Evolutionary conservation across 768 basidiomycete species (phyloP), one percentile per base, ranked within the genome.

Genomic region (Cantharellus anzutake): DNA sequence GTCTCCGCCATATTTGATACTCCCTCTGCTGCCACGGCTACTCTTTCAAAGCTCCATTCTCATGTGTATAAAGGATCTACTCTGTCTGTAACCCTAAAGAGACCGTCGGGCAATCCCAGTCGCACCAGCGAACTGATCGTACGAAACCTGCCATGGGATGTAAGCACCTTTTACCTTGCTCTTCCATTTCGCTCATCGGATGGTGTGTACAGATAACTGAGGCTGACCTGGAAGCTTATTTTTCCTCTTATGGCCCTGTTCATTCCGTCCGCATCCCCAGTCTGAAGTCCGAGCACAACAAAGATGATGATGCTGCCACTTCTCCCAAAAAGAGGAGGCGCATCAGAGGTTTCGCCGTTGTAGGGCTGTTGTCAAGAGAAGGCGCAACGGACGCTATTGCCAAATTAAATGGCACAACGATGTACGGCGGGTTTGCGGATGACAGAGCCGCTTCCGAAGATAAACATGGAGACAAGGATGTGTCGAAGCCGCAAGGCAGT

Each of bases 41-140:
- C 89, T 2, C 80, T 86, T 42, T 73, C 70, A 59, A 89, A 86
- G 69, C 78, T 98, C 1, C 90, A 98, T 67, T 89, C 88, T 1
- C 90, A 93, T 67, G 84, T 92, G 38, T 94, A 85, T 78, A 93
- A 94, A 68, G 90, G 91, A 44, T 74, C 76, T 4, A 73, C 92
- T 3, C 78, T 97, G n/a, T 89, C 86, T 2, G 87, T 84, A 11
- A 81, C 84, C 4, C 76, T 94, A 56, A 92, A 94, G 75, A 90
- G 90, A 67, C 80, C 87, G 14, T 71, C 88, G 4, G 86, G 74
- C 1, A 75, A 76, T 1, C 84, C 84, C 0, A 86, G 76, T 66
- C 82, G 82, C 61, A 80, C 81, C 0, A 86, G 80, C 64, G 78
- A 92, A 29, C 77, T 98, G 59, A 94, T 98, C 66, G 78, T 98